Base-by-base conservation (phyloP, 352 stramenopile genomes). In the Nothophytophthora sp. region DNA sequence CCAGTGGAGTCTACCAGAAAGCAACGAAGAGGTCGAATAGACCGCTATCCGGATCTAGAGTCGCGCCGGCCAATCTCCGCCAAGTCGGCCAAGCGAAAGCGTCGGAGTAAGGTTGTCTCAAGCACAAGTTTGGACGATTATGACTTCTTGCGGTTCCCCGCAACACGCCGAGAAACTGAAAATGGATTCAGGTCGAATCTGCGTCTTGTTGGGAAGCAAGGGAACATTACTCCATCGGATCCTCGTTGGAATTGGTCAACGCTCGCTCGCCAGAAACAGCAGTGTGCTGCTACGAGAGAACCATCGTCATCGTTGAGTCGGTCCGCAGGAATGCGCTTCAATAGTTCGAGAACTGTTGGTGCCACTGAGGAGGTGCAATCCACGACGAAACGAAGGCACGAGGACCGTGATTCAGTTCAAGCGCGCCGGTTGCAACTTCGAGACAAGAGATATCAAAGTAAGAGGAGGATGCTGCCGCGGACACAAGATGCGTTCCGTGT, bases 351-450 rank as follows among this genome's bases (percentile, higher is more conserved):
- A 43, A 60, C 13, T 45, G 18, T 24, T 2, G 24, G 27, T 39
- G n/a, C 19, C 10, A 52, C 36, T 28, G 18, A 57, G 18, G 16
- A 58, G 46, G 15, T 15, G 40, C 45, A 28, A 4, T 39, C 36
- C 24, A 52, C 16, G 18, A 63, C 42, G 40, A 25, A 55, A 37
- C 43, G 40, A 22, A 63, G 45, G 25, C 59, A 46, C n/a, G 61
- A 67, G 32, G 63, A 62, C 15, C 60, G 42, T 19, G 34, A 23
- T 10, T 68, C 54, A 1, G 69, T 87, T 36, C 78, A 86, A 67
- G 58, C 51, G n/a, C 60, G 63, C 30, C 59, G 69, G n/a, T 43
- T 87, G 15, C 59, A 73, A n/a, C 53, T 89, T 47, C 76, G 78
- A 15, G 54, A 81, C n/a, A 71, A 76, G 40, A 56, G 73, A 13